Conservation (phyloP, 129 eudicot species). For the Flaveria linearis region DNA sequence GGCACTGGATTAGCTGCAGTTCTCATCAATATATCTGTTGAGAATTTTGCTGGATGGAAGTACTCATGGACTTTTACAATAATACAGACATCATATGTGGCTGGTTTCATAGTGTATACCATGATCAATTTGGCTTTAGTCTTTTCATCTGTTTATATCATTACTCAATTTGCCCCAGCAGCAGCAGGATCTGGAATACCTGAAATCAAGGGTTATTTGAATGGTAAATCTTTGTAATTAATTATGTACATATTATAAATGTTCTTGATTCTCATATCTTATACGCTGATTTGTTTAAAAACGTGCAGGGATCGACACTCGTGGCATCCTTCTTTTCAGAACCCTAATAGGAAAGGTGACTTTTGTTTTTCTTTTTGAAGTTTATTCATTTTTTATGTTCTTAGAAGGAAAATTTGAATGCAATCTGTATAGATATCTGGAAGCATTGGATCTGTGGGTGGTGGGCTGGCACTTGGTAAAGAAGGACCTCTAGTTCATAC, state of each 20-base stretch:
- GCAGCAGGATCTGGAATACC: conserved; percentile 99
- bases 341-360: conserved; percentile 91
- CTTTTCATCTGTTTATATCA: conserved; percentile 81
- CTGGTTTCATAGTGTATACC: conserved; percentile 72
- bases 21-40: conserved; percentile 93
- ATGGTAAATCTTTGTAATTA: conserved; percentile 51
- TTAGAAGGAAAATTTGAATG: not conserved
- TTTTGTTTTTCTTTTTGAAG: not conserved
- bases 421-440: conserved; percentile 66
- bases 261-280: not conserved
- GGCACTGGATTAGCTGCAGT: conserved; percentile 98
- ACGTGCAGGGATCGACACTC: conserved; percentile 84
- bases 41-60: conserved; percentile 99
- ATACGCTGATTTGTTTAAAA: conserved; percentile 8
- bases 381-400: conserved; percentile 1
- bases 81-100: conserved; percentile 81
- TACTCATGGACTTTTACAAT: conserved; percentile 70
- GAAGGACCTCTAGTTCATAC: conserved; percentile 99
- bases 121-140: conserved; percentile 86
- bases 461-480: conserved; percentile 98
- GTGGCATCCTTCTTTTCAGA: conserved; percentile 91
- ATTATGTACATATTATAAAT: not conserved
- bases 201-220: conserved; percentile 96
- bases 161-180: conserved; percentile 93
- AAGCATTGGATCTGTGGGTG: conserved; percentile 98